These are phyloP conservation scores for Haplosporangium sp. DNA, from an alignment of 371 early-diverging fungal genomes.

Conservation along the genomic window DNA sequence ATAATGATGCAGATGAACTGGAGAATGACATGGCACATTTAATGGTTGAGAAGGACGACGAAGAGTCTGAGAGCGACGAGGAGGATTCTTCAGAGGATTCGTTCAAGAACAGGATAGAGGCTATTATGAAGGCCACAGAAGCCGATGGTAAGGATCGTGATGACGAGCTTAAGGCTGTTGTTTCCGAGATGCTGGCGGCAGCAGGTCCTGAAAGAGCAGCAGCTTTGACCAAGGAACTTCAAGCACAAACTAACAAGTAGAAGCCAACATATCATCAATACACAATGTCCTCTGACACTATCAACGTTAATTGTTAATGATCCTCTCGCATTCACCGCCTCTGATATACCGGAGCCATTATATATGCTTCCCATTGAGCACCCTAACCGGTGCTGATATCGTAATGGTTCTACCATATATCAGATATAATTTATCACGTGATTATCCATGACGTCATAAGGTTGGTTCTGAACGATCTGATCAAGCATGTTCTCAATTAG, in stretches of 20 bases:
- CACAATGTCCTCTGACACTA: too few relatives aligned
- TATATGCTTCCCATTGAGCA: too few relatives aligned
- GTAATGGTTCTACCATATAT: too few relatives aligned
- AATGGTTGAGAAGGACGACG: constrained; percentile 20
- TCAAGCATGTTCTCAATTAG: too few relatives aligned
- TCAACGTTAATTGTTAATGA: too few relatives aligned
- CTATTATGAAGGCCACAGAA: constrained; percentile 44
- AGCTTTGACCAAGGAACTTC: constrained; percentile 26
- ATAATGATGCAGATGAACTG: constrained; percentile 21
- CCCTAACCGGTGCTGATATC: too few relatives aligned
- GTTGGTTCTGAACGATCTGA: too few relatives aligned
- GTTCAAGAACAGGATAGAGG: constrained; percentile 42
- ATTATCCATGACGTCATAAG: too few relatives aligned
- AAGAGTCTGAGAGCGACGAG: constrained; percentile 15
- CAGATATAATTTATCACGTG: too few relatives aligned
- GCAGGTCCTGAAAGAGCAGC: constrained; percentile 34
- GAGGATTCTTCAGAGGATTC: background rate
- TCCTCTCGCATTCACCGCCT: constrained; percentile 2
- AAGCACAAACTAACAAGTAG: constrained; percentile 17
- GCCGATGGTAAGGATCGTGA: constrained; percentile 44
- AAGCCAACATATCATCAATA: too few relatives aligned
- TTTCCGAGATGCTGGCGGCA: constrained; percentile 39
- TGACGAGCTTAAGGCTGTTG: constrained; percentile 37
- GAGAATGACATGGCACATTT: constrained; percentile 40
- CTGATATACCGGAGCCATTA: too few relatives aligned